These are phyloP conservation scores for Daldinia childiae DNA, from an alignment of 495 filamentous ascomycete species.

Conservation along the genomic window DNA sequence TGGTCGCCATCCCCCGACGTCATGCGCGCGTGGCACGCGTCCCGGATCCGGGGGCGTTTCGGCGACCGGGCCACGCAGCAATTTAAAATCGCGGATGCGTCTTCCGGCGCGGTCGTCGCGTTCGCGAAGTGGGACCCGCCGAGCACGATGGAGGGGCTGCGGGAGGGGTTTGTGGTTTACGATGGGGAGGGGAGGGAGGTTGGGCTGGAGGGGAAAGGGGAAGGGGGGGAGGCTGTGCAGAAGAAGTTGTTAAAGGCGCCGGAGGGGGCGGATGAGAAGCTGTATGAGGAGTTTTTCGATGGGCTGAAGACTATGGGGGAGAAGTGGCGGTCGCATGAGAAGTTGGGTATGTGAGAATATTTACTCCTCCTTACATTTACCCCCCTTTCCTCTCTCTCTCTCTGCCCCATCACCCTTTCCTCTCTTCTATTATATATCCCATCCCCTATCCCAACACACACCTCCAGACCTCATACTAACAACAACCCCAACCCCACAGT, in stretches of 20 bases:
- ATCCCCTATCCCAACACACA: background rate
- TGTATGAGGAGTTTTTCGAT: slow-evolving; percentile 31
- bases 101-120: slow-evolving; percentile 32
- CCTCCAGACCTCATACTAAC: background rate
- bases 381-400: too few species aligned
- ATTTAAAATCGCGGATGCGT: slow-evolving; percentile 41
- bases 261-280: slow-evolving; percentile 28
- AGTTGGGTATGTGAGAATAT: slow-evolving; percentile 32
- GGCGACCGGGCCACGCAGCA: slow-evolving; percentile 31
- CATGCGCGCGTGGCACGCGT: slow-evolving; percentile 36
- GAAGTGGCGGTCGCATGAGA: slow-evolving; percentile 38
- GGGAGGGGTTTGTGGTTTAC: slow-evolving; percentile 31
- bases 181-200: slow-evolving; percentile 22
- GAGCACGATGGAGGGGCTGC: slow-evolving; percentile 19
- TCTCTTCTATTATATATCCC: background rate
- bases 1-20: slow-evolving; percentile 25
- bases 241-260: slow-evolving; percentile 16
- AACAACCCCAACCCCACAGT: slow-evolving; percentile 30
- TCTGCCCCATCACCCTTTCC: background rate
- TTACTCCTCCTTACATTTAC: background rate
- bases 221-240: too few species aligned
- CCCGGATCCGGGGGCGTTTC: slow-evolving; percentile 36
- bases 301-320: slow-evolving; percentile 29
- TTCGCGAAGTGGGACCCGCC: slow-evolving; percentile 44
- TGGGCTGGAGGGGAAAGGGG: too few species aligned